phyloP scores from a whole-genome alignment of 371 early-diverging fungal genomes.

The Thermomucor indicae-seudaticae region DNA sequence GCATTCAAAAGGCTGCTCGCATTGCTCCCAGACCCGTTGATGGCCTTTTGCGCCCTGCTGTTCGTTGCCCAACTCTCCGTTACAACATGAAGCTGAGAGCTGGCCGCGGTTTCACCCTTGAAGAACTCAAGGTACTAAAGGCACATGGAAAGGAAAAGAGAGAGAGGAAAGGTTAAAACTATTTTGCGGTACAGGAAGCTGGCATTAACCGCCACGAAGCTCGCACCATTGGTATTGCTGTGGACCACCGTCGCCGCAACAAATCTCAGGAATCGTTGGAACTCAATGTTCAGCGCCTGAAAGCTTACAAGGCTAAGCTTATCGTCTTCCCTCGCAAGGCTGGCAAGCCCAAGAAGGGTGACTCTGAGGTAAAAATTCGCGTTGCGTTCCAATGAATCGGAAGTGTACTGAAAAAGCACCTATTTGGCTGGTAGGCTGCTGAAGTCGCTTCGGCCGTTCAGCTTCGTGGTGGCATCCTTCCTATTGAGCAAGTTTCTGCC shows the following conservation, averaged over 20 bases:
- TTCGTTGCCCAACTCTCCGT: slow-evolving; percentile 96
- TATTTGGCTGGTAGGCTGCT: slow-evolving; percentile 56
- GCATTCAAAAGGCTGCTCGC: slow-evolving; percentile 94
- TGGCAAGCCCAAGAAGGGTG: slow-evolving; percentile 83
- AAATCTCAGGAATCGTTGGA: slow-evolving; percentile 93
- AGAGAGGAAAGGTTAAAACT: no score
- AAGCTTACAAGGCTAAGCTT: slow-evolving; percentile 93
- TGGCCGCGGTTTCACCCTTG: slow-evolving; percentile 99
- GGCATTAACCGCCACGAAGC: slow-evolving; percentile 95
- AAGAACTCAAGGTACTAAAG: slow-evolving; percentile 97
- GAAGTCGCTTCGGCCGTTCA: slow-evolving; percentile 71
- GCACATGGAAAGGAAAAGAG: no score
- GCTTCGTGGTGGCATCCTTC: slow-evolving; percentile 67
- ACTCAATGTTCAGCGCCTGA: slow-evolving; percentile 95
- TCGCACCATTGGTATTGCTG: slow-evolving; percentile 95
- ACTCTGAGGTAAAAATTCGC: slow-evolving; percentile 44
- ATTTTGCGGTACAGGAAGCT: slow-evolving; percentile 62
- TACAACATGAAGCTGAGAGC: slow-evolving; percentile 99
- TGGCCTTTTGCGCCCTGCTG: slow-evolving; percentile 96
- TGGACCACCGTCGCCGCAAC: slow-evolving; percentile 99
- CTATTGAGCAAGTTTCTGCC: slow-evolving; percentile 67
- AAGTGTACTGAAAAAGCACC: no score
- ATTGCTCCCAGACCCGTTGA: slow-evolving; percentile 98
- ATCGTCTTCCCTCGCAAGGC: slow-evolving; percentile 94
- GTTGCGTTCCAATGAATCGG: no score